Evolutionary conservation across 2,329 filamentous ascomycete species (phyloP).

Genomic region (Thielaviopsis euricoi): DNA sequence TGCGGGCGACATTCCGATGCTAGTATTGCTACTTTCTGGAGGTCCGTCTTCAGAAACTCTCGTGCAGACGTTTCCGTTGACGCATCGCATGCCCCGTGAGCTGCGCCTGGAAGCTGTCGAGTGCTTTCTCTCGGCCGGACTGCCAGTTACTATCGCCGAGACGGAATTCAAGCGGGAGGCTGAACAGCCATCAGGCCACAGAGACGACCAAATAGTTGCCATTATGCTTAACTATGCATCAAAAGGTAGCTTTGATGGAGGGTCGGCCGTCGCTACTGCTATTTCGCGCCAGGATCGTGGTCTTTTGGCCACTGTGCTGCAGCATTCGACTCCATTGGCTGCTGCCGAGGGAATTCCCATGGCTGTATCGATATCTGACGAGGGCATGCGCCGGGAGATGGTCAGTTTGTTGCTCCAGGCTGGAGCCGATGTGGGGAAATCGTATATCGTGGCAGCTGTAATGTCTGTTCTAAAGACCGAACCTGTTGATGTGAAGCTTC

Average conservation of each 20-base stretch:
- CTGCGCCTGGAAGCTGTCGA: slow-evolving; percentile 33
- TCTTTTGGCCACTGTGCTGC: slow-evolving; percentile 29
- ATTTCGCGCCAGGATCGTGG: slow-evolving; percentile 31
- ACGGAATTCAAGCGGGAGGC: slow-evolving; percentile 36
- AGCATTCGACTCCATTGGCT: slow-evolving; percentile 29
- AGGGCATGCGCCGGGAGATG: slow-evolving; percentile 28
- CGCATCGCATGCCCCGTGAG: slow-evolving; percentile 24
- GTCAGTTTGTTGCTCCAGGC: slow-evolving; percentile 29
- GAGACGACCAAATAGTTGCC: slow-evolving; percentile 35
- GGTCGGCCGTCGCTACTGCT: slow-evolving; percentile 30
- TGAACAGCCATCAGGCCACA: slow-evolving; percentile 26
- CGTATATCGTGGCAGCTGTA: slow-evolving; percentile 27
- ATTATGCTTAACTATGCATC: slow-evolving; percentile 35
- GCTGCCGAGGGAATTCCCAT: slow-evolving; percentile 30
- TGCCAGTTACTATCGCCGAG: slow-evolving; percentile 30
- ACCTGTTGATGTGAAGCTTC: slow-evolving; percentile 32
- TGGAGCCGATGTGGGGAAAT: slow-evolving; percentile 26
- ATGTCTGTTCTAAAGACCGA: slow-evolving; percentile 25
- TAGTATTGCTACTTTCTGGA: slow-evolving; percentile 27
- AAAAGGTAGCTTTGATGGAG: slow-evolving; percentile 37
- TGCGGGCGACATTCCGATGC: slow-evolving; percentile 27
- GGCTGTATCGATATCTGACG: slow-evolving; percentile 30
- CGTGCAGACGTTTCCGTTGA: slow-evolving; percentile 30
- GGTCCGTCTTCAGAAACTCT: slow-evolving; percentile 32
- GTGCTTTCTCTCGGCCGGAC: slow-evolving; percentile 30